Conservation (phyloP, 805 yeast genomes). For the Hanseniaspora vineae region DNA sequence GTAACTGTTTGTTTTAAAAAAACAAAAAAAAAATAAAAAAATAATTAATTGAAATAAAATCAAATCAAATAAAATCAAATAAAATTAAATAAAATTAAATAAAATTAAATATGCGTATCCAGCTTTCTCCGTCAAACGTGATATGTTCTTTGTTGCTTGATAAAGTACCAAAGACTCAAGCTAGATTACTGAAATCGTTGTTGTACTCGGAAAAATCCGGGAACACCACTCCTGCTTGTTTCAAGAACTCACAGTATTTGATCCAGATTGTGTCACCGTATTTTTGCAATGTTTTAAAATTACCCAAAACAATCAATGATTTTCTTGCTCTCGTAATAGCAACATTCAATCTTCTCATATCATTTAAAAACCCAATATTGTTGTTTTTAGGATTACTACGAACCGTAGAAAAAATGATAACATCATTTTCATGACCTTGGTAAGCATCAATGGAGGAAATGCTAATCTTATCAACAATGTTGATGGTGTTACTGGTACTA, state of each 20-base stretch:
- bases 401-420: slow-evolving; percentile 66
- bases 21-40: too few relatives aligned
- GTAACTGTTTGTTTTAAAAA: too few relatives aligned
- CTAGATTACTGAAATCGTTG: background rate
- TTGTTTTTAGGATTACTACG: slow-evolving; percentile 40
- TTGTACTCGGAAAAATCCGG: slow-evolving; percentile 13
- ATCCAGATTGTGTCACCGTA: slow-evolving; percentile 37
- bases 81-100: too few relatives aligned
- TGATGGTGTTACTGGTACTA: slow-evolving; percentile 14
- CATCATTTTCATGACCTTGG: slow-evolving; percentile 84
- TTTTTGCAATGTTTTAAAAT: slow-evolving; percentile 32
- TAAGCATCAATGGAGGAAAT: slow-evolving; percentile 72
- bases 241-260: slow-evolving; percentile 32
- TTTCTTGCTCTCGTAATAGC: slow-evolving; percentile 60
- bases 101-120: too few relatives aligned
- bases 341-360: slow-evolving; percentile 52
- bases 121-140: too few relatives aligned
- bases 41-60: too few relatives aligned
- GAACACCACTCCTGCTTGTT: slow-evolving; percentile 22
- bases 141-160: too few relatives aligned
- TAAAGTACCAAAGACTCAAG: too few relatives aligned
- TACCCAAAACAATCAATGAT: slow-evolving; percentile 52
- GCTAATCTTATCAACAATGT: slow-evolving; percentile 31
- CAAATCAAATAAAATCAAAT: too few relatives aligned
- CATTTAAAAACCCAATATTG: slow-evolving; percentile 51